Evolutionary conservation across 306 rosid genomes (phyloP).

Genomic region (Castanea sativa): DNA sequence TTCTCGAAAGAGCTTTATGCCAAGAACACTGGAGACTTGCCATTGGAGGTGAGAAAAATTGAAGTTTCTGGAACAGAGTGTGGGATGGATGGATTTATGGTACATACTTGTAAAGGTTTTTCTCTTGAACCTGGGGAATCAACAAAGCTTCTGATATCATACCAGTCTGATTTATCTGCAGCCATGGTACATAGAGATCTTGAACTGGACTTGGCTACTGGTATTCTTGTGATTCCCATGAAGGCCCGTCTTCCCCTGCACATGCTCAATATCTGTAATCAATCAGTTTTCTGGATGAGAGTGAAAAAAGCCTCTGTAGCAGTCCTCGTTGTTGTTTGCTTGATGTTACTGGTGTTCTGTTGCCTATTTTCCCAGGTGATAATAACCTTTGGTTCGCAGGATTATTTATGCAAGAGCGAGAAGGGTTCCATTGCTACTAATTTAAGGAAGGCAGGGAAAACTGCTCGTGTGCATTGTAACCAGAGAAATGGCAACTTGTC

Average conservation of each 20-base stretch:
- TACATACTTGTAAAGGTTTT: constrained; percentile 63
- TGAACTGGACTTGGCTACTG: constrained; percentile 72
- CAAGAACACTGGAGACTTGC: constrained; percentile 84
- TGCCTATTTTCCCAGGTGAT: constrained; percentile 43
- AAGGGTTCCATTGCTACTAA: constrained; percentile 33
- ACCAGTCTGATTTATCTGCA: constrained; percentile 76
- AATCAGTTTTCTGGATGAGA: constrained; percentile 63
- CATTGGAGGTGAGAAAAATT: constrained; percentile 65
- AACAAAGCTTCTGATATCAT: constrained; percentile 53
- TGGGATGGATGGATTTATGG: constrained; percentile 70
- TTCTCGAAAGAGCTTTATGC: constrained; percentile 66
- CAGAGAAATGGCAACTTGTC: constrained; percentile 45
- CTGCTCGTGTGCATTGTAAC: constrained; percentile 25
- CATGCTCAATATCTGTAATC: constrained; percentile 67
- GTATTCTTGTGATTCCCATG: constrained; percentile 77
- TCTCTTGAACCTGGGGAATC: constrained; percentile 65
- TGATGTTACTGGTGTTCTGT: constrained; percentile 48
- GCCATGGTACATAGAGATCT: constrained; percentile 70
- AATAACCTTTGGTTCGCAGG: constrained; percentile 36
- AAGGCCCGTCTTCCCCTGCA: constrained; percentile 65
- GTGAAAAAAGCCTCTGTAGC: constrained; percentile 53
- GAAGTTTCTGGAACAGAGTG: constrained; percentile 81
- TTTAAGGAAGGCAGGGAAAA: constrained; percentile 30
- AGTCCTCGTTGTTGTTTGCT: constrained; percentile 38
- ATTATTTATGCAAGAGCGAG: constrained; percentile 36